Evolutionary conservation across 805 yeast genomes (phyloP), one percentile per base, ranked within the genome.

Genomic region (Nakazawaea ernobii): DNA sequence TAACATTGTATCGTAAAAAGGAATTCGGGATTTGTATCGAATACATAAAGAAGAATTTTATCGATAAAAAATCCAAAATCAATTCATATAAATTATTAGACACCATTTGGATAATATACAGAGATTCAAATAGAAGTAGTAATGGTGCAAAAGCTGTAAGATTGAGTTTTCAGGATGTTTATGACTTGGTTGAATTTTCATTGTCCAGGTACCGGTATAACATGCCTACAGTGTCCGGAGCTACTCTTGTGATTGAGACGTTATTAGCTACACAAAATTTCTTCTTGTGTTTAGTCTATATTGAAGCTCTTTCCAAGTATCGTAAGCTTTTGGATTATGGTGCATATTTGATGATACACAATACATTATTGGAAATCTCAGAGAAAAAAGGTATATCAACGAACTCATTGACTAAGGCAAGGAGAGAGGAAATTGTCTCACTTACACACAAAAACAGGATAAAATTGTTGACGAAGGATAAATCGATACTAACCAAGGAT

Each of bases 31-130:
- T 17, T 8, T 42, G 47, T 28, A 17, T 48, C 26, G 43, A 48
- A 1, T 42, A 43, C 26, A 43, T 43, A 32, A 37, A 39, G 20
- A 27, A 32, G 11, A 39, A 27, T 24, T 35, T 42, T 15, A 28
- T 39, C 14, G 33, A 39, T 3, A n/a, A 27, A 3, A 11, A 39
- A 4, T 6, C 15, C 4, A 11, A 27, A 14, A 13, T 14, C 13
- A 27, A 28, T n/a, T 37, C 44, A 3, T 28, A n/a, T 14, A 20
- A 33, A 11, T 43, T 48, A 28, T 39, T 43, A 35, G 43, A 48
- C 20, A 48, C 44, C 11, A 29, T 48, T 6, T 48, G 50, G 50
- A 39, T 27, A n/a, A 39, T 48, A 39, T 43, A 48, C 14, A 38
- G 47, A 20, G 50, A 48, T 27, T 15, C 42, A 6, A 43, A 48